Base-by-base conservation (phyloP, 2,329 filamentous ascomycete genomes). In the Aulographum hederae region DNA sequence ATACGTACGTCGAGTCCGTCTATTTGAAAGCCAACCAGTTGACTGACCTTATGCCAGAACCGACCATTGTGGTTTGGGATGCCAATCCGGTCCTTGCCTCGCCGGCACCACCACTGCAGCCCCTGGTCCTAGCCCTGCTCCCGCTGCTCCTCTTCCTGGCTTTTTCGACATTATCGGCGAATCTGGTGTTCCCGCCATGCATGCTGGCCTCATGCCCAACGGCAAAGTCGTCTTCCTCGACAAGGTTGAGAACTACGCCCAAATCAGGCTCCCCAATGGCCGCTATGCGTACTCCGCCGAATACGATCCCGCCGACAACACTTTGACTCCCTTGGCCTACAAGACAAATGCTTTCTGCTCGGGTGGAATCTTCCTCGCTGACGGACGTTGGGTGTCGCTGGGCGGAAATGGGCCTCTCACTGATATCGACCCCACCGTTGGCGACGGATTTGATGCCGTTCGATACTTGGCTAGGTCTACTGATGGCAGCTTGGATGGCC, bases 151-250 rank as follows among this genome's bases (percentile, higher is more conserved):
- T 11, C 59, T 57, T 30, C 54, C 57, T 20, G 63, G 62, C 19
- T 48, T 48, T 21, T 61, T 71, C 40, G 47, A 49, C 2, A 46
- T 67, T 21, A 54, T 65, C 33, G 68, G 67, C 13, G 50, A 60
- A 35, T 66, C 65, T 32, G 69, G 69, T 39, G 69, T 73, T n/a
- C 67, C 69, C 26, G 67, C 60, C 12, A 73, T 73, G 69, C 67
- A 71, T 41, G 68, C 67, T 38, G 65, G 58, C 41, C 55, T 73
- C 15, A 56, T 72, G 53, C 63, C 58, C 11, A 70, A 72, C 41
- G 67, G 68, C 16, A 56, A 58, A 32, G 67, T 72, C 8, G 56
- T 68, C 23, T 73, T 73, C 49, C 50, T 73, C 12, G 69, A 73
- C 54, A 74, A 73, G 45, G 57, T 73, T 18, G 69, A 73, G 45